A percentile compares a stretch with the other conserved stretches of the same genome.
phyloP scores from a whole-genome alignment of 2,329 filamentous ascomycete species.

The Claviceps cyperi region DNA sequence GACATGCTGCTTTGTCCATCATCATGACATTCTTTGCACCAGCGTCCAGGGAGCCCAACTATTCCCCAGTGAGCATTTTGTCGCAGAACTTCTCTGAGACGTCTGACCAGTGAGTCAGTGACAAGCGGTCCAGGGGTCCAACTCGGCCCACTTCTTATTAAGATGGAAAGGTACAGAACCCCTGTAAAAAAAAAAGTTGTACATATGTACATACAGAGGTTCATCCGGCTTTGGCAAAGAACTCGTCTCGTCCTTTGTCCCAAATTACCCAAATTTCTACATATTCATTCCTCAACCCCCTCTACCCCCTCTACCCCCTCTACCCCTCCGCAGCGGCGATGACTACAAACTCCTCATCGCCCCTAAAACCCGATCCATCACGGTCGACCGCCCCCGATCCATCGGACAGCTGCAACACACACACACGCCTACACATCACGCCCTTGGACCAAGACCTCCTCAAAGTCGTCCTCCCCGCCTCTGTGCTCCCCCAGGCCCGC shows the following conservation, averaged over 20 bases:
- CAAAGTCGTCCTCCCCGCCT: conserved; percentile 54
- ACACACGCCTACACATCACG: conserved; percentile 59
- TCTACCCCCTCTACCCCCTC: too few relatives aligned
- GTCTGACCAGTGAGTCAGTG: too few relatives aligned
- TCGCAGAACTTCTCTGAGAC: background rate
- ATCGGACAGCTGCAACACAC: conserved; percentile 3
- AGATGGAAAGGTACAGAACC: too few relatives aligned
- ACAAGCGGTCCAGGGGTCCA: background rate
- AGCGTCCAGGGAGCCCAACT: too few relatives aligned
- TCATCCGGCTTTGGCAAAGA: too few relatives aligned
- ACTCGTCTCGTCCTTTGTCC: background rate
- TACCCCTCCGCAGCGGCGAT: background rate
- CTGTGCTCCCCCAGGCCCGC: conserved; percentile 49
- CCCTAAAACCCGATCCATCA: background rate
- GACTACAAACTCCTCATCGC: background rate
- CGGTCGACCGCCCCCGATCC: background rate
- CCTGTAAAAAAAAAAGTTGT: background rate
- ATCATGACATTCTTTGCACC: too few relatives aligned
- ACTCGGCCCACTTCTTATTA: background rate
- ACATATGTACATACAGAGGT: too few relatives aligned
- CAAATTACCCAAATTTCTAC: background rate
- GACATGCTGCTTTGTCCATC: too few relatives aligned
- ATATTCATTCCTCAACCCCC: background rate
- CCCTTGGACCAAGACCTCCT: conserved; percentile 68
- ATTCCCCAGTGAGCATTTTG: too few relatives aligned